Evolutionary conservation across 345 rosid genomes (phyloP), one percentile per base, ranked within the genome.

Genomic region (Punica granatum): DNA sequence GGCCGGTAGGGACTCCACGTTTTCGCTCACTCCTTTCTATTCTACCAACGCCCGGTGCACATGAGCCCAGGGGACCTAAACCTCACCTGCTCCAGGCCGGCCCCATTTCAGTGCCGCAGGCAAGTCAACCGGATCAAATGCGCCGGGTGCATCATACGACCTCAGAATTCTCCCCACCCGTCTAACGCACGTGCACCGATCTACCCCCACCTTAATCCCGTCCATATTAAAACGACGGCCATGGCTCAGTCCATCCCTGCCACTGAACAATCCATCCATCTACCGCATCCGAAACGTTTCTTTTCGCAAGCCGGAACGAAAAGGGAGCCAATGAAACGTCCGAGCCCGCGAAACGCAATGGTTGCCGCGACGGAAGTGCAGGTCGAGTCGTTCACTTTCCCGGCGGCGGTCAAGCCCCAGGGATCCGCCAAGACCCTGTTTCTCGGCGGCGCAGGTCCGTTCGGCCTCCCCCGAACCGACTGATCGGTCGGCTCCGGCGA

Each of bases 401-500:
- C 85, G 39, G 81, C 90, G 12, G 36, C 81, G 48, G 83, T 80
- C 14, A 84, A 79, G 44, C 94, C 98, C 33, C 94, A 96, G 2
- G 92, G 85, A 51, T 83, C 94, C 36, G 46, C 77, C 9, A 81
- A 78, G 7, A 67, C 79, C 3, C 79, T 73, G 60, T 87, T 93
- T 87, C 98, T 93, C 76, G 92, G 79, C 60, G 98, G 97, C 61
- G 97, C 94, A 70, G 98, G 98, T 72, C 0, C 16, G 1, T 19
- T 39, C 15, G 15, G 12, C 1, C 48, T 64, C 60, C 26, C 51
- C 25, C 14, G 8, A 44, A 23, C 6, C 15, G 19, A 28, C n/a
- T 1, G 25, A 36, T 63, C 39, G 30, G 6, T 34, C 26, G 13
- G 16, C 49, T 10, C 28, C 23, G 32, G 19, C 19, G 6, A n/a